phyloP scores from a whole-genome alignment of 75 land plant genomes.

The Picea glauca region DNA sequence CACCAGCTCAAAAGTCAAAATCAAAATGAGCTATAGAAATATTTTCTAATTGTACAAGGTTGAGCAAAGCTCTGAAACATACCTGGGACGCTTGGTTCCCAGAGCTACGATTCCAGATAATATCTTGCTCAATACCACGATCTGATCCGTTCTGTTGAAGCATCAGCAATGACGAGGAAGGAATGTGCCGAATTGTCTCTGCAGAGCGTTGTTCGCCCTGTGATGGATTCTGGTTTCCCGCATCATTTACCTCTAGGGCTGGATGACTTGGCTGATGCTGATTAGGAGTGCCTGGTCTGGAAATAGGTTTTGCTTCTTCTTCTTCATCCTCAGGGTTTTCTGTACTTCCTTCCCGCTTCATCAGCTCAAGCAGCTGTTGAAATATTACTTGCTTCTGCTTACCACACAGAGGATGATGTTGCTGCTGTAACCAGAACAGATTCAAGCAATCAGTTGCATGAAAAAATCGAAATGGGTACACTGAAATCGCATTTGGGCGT shows the following conservation, averaged over 20 bases:
- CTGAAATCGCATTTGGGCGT: no score
- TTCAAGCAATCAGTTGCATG: no score
- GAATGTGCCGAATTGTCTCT: background rate
- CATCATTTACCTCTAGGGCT: background rate
- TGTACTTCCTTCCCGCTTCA: slow-evolving; percentile 9
- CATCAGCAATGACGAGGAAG: no score
- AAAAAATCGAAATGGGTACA: no score
- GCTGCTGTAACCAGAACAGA: background rate
- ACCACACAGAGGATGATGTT: slow-evolving; percentile 12
- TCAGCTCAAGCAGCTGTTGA: slow-evolving; percentile 46
- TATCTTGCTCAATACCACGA: background rate
- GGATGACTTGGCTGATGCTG: background rate
- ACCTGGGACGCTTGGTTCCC: slow-evolving; percentile 6
- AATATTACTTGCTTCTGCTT: slow-evolving; percentile 21
- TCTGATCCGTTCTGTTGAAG: no score
- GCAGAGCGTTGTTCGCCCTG: background rate
- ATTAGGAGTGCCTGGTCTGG: background rate
- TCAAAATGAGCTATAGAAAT: no score
- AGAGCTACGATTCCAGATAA: background rate
- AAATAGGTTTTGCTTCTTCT: background rate
- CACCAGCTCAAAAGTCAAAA: no score
- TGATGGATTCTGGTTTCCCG: background rate
- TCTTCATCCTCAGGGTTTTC: background rate
- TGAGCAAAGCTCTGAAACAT: background rate
- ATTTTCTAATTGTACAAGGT: background rate